Evolutionary conservation across 108 stramenopile genomes (phyloP), one percentile per base, ranked within the genome.

Genomic region (Conticribra weissflogii): DNA sequence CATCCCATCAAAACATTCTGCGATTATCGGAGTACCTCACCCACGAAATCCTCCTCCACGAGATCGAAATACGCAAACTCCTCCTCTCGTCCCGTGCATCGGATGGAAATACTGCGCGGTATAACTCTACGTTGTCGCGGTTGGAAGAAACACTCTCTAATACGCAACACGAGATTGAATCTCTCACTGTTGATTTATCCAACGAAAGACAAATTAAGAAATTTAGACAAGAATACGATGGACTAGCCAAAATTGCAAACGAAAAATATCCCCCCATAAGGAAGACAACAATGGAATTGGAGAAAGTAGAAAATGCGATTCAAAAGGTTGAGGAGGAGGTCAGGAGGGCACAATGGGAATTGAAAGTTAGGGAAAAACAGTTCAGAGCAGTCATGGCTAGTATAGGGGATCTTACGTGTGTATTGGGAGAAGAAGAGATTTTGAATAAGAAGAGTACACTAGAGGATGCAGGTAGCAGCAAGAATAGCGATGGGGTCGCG

Each of bases 331-430:
- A 63, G 34, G 47, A 50, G 34, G 76, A 77, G 36, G 54, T 70
- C 45, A 31, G 9, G 54, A 23, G 23, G 61, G 68, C 68, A 4
- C 59, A 51, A 27, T 64, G 62, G 63, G 68, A 69, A 31, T 55
- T 77, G 24, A 19, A 27, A 1, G 47, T 77, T 2, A 69, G 68
- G 62, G 76, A 77, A 62, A 68, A 57, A 28, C 76, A 77, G 32
- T 9, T 70, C 12, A 12, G 76, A 3, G 32, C 47, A 3, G 15
- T 77, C 23, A 77, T 77, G 76, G 51, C 61, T 33, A 66, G 76
- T 69, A 63, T 77, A 55, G 68, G 60, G 21, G 76, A 77, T 70
- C 59, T 77, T 16, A 69, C 52, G 54, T 60, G 59, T 30, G 53
- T 66, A 14, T 32, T 77, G 56, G 45, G 68, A 30, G 76, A 77